Evolutionary conservation across 257 asterid genomes (phyloP).

Genomic region (Penstemon eatonii): DNA sequence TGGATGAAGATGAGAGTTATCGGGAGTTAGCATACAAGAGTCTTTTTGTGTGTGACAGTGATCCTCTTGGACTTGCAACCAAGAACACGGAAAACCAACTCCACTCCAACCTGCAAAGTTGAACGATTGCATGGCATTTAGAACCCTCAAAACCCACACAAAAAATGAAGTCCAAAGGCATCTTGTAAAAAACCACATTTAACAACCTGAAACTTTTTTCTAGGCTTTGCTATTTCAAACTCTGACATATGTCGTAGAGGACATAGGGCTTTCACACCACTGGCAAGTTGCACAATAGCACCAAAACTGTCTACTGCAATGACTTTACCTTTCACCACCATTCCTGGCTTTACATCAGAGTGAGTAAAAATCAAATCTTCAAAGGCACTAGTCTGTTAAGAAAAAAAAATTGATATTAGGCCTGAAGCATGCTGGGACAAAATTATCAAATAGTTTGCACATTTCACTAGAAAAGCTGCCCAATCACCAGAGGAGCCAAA

Average conservation of each 20-base stretch:
- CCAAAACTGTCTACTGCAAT: conserved; percentile 76
- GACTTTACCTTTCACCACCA: conserved; percentile 95
- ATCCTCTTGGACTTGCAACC: conserved; percentile 98
- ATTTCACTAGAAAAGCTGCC: neutral
- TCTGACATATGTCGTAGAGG: conserved; percentile 99
- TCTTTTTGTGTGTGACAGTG: conserved; percentile 94
- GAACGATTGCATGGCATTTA: conserved; percentile 19
- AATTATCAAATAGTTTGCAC: conserved; percentile 1
- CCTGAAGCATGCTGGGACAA: neutral
- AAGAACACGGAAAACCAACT: conserved; percentile 83
- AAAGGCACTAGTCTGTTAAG: conserved; percentile 78
- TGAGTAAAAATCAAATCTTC: conserved; percentile 93
- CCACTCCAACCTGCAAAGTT: conserved; percentile 76
- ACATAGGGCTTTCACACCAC: conserved; percentile 96
- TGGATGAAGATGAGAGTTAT: conserved; percentile 14
- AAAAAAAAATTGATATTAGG: conserved; percentile 23
- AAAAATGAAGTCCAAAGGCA: conserved; percentile 3
- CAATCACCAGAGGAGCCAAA: neutral
- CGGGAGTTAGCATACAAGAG: conserved; percentile 64
- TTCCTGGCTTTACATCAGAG: conserved; percentile 97
- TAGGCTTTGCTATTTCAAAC: conserved; percentile 89
- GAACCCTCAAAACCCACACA: neutral
- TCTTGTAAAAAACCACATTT: conserved; percentile 22
- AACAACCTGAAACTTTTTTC: conserved; percentile 89
- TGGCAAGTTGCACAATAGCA: conserved; percentile 83